A percentile compares a stretch with the other conserved stretches of the same genome.
Conservation (phyloP, 257 asterid species). For the Scutellaria galericulata region DNA sequence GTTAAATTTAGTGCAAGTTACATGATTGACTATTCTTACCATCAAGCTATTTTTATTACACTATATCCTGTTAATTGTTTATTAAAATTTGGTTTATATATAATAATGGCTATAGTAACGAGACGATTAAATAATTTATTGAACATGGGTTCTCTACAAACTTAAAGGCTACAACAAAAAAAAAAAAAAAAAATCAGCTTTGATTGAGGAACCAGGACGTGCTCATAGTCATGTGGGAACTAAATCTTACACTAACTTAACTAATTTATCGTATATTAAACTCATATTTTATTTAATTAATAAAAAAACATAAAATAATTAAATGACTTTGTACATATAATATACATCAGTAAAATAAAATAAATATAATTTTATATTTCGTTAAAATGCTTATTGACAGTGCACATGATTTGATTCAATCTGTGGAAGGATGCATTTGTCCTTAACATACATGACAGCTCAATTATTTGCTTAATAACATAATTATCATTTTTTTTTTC, state of each 20-base stretch:
- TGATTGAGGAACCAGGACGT: slow-evolving; percentile 2
- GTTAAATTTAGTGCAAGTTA: too few relatives aligned
- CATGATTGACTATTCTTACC: too few relatives aligned
- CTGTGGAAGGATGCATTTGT: slow-evolving; percentile 25
- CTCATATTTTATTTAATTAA: too few relatives aligned
- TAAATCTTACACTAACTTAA: not conserved
- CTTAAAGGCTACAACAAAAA: not conserved
- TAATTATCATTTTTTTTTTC: not conserved
- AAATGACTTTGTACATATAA: too few relatives aligned
- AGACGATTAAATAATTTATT: slow-evolving; percentile 20
- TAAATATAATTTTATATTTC: not conserved
- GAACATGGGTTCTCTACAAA: slow-evolving; percentile 23
- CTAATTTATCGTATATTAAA: not conserved
- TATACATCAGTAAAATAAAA: too few relatives aligned
- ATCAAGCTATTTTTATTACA: too few relatives aligned
- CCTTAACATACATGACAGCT: slow-evolving; percentile 25
- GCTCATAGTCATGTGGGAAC: not conserved
- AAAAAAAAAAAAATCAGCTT: not conserved
- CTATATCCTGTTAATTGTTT: too few relatives aligned
- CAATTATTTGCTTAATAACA: not conserved
- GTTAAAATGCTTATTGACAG: slow-evolving; percentile 5
- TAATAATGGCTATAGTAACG: not conserved
- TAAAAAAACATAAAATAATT: too few relatives aligned
- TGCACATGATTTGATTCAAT: slow-evolving; percentile 32
- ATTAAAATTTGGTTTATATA: not conserved